Conservation (phyloP, 306 rosid species). For the Cucurbita moschata region DNA sequence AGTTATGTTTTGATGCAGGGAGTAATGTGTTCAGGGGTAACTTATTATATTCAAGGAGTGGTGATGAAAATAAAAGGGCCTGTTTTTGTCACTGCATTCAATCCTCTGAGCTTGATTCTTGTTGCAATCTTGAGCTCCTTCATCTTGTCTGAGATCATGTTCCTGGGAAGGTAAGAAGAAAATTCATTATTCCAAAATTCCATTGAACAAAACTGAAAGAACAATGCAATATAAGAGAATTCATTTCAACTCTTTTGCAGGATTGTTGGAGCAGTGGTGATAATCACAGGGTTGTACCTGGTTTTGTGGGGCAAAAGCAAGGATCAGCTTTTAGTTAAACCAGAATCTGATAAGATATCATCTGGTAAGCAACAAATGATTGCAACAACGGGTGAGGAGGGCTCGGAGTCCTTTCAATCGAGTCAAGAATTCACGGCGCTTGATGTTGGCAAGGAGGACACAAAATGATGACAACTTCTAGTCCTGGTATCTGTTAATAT, state of each 20-base stretch:
- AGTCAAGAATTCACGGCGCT: neutral
- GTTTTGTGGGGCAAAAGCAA: constrained; percentile 42
- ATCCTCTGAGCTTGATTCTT: constrained; percentile 33
- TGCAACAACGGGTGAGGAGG: neutral
- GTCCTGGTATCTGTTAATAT: neutral
- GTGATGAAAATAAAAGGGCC: constrained; percentile 42
- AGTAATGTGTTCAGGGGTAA: constrained; percentile 25
- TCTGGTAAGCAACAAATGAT: constrained; percentile 5
- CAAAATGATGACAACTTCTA: neutral
- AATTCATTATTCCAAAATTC: neutral
- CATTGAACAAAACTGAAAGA: neutral
- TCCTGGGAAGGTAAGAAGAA: constrained; percentile 28
- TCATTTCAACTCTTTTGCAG: constrained; percentile 7
- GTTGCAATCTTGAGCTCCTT: constrained; percentile 37
- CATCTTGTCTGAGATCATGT: constrained; percentile 25
- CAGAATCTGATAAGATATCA: neutral
- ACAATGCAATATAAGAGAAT: neutral
- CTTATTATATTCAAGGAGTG: constrained; percentile 28
- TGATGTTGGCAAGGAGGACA: neutral
- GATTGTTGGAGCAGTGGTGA: constrained; percentile 27
- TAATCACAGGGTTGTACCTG: constrained; percentile 29
- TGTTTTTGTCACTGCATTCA: constrained; percentile 32
- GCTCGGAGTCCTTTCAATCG: neutral
- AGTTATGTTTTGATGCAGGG: constrained; percentile 22
- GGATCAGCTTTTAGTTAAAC: constrained; percentile 6